Percentiles rank a stretch among this genome's conserved stretches.
Conservation (phyloP, 2,329 filamentous ascomycete species). For the Aspergillus fischeri region DNA sequence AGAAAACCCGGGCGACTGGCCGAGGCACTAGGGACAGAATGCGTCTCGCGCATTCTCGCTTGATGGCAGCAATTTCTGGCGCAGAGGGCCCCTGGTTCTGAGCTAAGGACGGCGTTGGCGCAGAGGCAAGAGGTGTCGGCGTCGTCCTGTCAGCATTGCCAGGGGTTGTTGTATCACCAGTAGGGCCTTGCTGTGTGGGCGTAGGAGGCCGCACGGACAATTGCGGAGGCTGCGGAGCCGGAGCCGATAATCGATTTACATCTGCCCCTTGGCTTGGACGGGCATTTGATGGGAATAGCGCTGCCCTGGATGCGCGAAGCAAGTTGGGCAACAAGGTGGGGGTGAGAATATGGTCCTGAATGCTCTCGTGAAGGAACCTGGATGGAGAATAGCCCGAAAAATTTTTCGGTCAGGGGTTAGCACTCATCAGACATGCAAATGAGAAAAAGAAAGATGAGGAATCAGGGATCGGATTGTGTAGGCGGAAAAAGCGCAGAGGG, state of each 20-base stretch:
- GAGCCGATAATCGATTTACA: constrained; percentile 14
- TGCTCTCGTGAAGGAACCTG: constrained; percentile 45
- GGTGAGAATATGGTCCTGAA: constrained; percentile 60
- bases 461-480: constrained; percentile 11
- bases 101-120: constrained; percentile 13
- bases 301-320: constrained; percentile 59
- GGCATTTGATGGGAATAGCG: constrained; percentile 82
- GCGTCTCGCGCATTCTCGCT: constrained; percentile 41
- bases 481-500: background rate
- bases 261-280: constrained; percentile 50
- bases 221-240: constrained; percentile 13
- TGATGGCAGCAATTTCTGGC: constrained; percentile 37
- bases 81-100: constrained; percentile 19
- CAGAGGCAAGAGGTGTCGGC: constrained; percentile 8
- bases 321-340: constrained; percentile 61
- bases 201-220: constrained; percentile 18
- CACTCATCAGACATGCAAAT: constrained; percentile 1
- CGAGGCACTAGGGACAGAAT: constrained; percentile 42
- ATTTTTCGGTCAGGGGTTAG: constrained; percentile 2
- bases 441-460: constrained; percentile 3
- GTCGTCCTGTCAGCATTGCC: constrained; percentile 19
- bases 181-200: constrained; percentile 9
- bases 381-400: constrained; percentile 5
- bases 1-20: constrained; percentile 42
- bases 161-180: constrained; percentile 14